Base-by-base conservation (phyloP, 1,284 basidiomycete species). In the Cutaneotrichosporon mucoides region DNA sequence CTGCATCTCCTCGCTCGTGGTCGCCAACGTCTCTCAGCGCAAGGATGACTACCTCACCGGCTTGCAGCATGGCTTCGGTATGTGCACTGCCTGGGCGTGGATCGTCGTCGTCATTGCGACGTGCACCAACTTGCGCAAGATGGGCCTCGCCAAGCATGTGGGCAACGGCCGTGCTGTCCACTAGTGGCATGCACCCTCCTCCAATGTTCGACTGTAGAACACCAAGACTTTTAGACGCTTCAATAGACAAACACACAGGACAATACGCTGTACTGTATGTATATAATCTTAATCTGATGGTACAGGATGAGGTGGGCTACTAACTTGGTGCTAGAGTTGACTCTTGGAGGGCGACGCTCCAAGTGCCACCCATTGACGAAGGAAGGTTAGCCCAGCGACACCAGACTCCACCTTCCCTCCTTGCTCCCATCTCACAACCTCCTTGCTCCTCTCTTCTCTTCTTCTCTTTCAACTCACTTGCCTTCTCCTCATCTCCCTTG, bases 31-130 rank as follows among this genome's bases (percentile, higher is more conserved):
- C 3, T 52, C 62, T 24, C 24, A 24, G 34, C 35, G 52, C 15
- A 56, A 55, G 4, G 63, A 59, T 34, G 42, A 48, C 34, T 55
- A 51, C 53, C 67, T 64, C 24, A 59, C 44, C 2, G 70, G 67
- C 12, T 50, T 71, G 9, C 51, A 61, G 15, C 59, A 59, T 42
- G 59, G 67, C 1, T 71, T 71, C 47, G 66, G 66, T 58, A 61
- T 66, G 54, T 58, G 63, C 46, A 53, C 60, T 16, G 70, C 62
- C 2, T 70, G 65, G 40, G 64, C 66, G 1, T 61, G 57, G 60
- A 49, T 47, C 4, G 53, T 57, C 52, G 57, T 61, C n/a, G 7
- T 62, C 41, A 33, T 64, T 42, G 55, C 60, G 6, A 36, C 46
- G n/a, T 51, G 49, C 49, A 24, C 59, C 38, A 56, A 57, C 48